Evolutionary conservation across 768 basidiomycete species (phyloP), one percentile per base, ranked within the genome.

Genomic region (Paxillus ammoniavirescens): DNA sequence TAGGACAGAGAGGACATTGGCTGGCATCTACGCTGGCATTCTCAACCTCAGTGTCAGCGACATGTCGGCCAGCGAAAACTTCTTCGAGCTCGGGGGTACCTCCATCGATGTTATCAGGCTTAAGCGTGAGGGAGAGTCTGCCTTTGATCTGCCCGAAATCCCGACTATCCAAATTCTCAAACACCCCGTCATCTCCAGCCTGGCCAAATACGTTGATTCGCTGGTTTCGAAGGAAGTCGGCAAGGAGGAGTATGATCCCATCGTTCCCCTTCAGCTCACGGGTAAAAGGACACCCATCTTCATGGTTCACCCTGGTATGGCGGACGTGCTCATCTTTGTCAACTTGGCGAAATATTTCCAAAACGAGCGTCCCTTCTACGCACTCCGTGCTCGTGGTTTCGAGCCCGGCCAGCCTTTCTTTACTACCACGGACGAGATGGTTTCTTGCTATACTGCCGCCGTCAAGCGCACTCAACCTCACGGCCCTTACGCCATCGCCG

Each of bases 61-160:
- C 10, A 47, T 75, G 28, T 66, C 57, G 9, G 64, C 68, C 1
- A 47, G 66, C 12, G 65, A 71, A 13, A 75, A 70, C 63, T 59
- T 75, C 47, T 76, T 76, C 54, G 74, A 76, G n/a, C 66, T 75
- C 33, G 75, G 75, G 5, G 75, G 70, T 36, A 73, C 75, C 0
- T 75, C 74, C 5, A 74, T 75, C 49, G 73, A 75, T 52, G 69
- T 69, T n/a, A 69, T 69, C 46, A 58, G 63, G 5, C 59, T 68
- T 31, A 68, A 68, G 58, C 63, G 63, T 5, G 63, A 69, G 5
- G 68, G 63, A 38, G 67, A 66, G 33, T 41, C 52, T 45, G 55
- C 55, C 0, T 69, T 77, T 23, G 55, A 55, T 1, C 45, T 73
- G 13, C 47, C 58, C 1, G 72, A 72, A 37, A 71, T 72, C 38